Conservation (phyloP, 2,329 filamentous ascomycete species). For the Penicillium sp. region DNA sequence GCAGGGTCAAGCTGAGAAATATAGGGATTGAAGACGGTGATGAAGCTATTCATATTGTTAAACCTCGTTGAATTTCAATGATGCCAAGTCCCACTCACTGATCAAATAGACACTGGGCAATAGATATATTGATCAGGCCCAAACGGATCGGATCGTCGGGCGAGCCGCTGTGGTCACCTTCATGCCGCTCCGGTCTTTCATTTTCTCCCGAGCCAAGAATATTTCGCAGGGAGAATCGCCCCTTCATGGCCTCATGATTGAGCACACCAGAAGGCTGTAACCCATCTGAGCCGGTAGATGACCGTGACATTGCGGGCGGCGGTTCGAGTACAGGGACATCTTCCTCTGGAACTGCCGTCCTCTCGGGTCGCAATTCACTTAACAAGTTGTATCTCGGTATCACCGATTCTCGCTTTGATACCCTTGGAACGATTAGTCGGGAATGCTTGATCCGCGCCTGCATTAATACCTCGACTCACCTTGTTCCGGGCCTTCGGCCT, state of each 20-base stretch:
- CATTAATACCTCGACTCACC: slow-evolving; percentile 17
- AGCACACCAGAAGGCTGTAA: too few relatives aligned
- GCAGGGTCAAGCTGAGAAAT: slow-evolving; percentile 43
- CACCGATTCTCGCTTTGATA: too few relatives aligned
- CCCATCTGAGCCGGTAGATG: too few relatives aligned
- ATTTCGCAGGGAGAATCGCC: too few relatives aligned
- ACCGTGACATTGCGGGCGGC: too few relatives aligned
- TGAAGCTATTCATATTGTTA: slow-evolving; percentile 31
- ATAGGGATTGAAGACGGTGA: slow-evolving; percentile 41
- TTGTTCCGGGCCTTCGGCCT: slow-evolving; percentile 37
- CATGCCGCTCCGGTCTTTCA: too few relatives aligned
- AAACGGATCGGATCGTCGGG: slow-evolving; percentile 12
- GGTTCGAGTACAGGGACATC: too few relatives aligned
- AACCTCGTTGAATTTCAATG: neutral
- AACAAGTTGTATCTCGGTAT: too few relatives aligned
- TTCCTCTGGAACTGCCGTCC: too few relatives aligned
- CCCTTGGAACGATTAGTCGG: slow-evolving; percentile 25
- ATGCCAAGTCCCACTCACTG: slow-evolving; percentile 13
- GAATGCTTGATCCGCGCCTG: slow-evolving; percentile 28
- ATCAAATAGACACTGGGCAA: slow-evolving; percentile 30
- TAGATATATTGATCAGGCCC: slow-evolving; percentile 23
- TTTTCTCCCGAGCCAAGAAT: too few relatives aligned
- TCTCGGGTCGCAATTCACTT: too few relatives aligned
- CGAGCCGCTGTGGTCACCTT: slow-evolving; percentile 9
- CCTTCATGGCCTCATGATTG: too few relatives aligned